Evolutionary conservation across 306 rosid genomes (phyloP), one percentile per base, ranked within the genome.

Genomic region (Lotus japonicus): DNA sequence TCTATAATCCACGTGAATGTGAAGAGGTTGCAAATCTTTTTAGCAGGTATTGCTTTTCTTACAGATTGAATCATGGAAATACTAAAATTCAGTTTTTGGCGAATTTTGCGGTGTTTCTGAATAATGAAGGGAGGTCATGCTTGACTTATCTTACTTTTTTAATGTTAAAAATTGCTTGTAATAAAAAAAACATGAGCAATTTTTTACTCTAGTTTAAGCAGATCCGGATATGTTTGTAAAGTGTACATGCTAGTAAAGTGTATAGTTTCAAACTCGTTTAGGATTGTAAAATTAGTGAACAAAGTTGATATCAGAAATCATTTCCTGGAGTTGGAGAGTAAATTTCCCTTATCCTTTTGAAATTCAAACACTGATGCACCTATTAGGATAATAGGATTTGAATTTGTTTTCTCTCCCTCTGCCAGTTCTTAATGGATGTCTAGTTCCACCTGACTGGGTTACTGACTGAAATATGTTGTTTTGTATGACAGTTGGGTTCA

Each of bases 11-110:
- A 1, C 89, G 82, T 0, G 89, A 84, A 65, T 84, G 89, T 59
- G 84, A 84, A 79, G 89, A 84, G 74, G 86, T 81, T 71, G 89
- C 86, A 17, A 81, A 76, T 84, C 89, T 84, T 57, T 81, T 84
- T 65, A 81, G 66, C 89, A 84, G 89, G 89, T 84, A 84, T 41
- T 49, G 33, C 19, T 64, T 62, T 26, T 60, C 0, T 3, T 59
- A 11, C 3, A 21, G 26, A 21, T 21, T 21, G 26, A 21, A 21
- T 21, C 60, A 42, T 52, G 57, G 51, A 59, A 43, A 43, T 53
- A 11, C 17, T 54, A 68, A 42, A 41, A 9, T 21, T 31, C 12
- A 11, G 13, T 21, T 58, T 66, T 66, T 49, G 31, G 63, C 17
- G 44, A 38, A 4, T 0, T 3, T 11, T 41, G 36, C n/a, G 28